Evolutionary conservation across 2,329 filamentous ascomycete genomes (phyloP).

Genomic region (Penicillium sp.): DNA sequence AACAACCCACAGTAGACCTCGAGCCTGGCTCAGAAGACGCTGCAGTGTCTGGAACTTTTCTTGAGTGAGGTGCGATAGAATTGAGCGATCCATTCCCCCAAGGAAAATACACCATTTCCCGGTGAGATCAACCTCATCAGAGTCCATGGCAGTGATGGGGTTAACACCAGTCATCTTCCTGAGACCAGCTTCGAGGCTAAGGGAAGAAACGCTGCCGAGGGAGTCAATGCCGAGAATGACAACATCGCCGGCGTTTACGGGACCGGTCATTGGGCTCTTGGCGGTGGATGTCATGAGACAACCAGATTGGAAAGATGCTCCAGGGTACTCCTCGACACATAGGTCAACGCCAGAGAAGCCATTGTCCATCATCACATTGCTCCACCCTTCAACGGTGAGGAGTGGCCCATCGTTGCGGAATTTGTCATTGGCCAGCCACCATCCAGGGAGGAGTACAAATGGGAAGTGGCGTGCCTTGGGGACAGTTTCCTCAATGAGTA

Average conservation of each 20-base stretch:
- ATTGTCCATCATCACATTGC: conserved; percentile 19
- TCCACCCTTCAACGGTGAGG: conserved; percentile 20
- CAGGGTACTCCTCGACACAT: conserved; percentile 22
- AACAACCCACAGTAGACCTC: conserved; percentile 22
- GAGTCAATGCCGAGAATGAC: conserved; percentile 17
- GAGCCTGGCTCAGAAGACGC: conserved; percentile 15
- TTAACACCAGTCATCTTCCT: conserved; percentile 12
- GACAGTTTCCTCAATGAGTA: conserved; percentile 28
- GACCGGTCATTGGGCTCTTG: conserved; percentile 7
- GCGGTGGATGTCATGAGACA: conserved; percentile 23
- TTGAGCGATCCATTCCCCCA: conserved; percentile 19
- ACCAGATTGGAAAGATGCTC: conserved; percentile 20
- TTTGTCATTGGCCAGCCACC: conserved; percentile 36
- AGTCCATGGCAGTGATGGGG: conserved; percentile 6
- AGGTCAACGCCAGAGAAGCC: conserved; percentile 24
- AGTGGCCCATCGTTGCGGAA: conserved; percentile 24
- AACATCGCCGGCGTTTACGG: conserved; percentile 14
- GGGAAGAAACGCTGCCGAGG: conserved; percentile 11
- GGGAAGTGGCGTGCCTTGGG: conserved; percentile 25
- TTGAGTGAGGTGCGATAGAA: conserved; percentile 18
- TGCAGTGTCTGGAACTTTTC: conserved; percentile 19
- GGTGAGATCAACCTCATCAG: conserved; percentile 11
- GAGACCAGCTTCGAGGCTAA: conserved; percentile 15
- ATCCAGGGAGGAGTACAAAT: conserved; percentile 39
- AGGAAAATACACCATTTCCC: conserved; percentile 26